phyloP scores from a whole-genome alignment of 2,329 filamentous ascomycete species.

The Nannizzia gypsea region DNA sequence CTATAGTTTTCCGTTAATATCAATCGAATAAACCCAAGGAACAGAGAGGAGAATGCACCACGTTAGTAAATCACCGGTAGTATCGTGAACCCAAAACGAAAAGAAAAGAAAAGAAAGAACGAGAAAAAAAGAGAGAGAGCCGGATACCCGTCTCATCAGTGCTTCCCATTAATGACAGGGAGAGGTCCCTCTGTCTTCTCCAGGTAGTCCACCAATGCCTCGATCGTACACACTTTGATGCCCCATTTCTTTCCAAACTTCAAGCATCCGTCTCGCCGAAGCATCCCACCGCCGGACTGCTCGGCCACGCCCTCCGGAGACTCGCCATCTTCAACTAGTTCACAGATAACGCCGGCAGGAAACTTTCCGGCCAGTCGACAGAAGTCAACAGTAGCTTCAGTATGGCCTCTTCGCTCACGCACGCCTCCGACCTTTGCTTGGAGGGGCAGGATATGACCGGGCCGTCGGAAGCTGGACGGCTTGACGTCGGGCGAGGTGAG shows the following conservation, averaged over 20 bases:
- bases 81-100: not conserved
- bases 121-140: not conserved
- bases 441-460: conserved; percentile 83
- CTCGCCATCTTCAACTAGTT: conserved; percentile 78
- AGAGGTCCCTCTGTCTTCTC: conserved; percentile 56
- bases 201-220: conserved; percentile 69
- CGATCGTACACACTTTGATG: conserved; percentile 89
- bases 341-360: conserved; percentile 72
- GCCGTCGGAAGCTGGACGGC: conserved; percentile 57
- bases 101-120: not conserved
- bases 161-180: conserved; percentile 25
- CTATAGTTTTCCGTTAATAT: not conserved
- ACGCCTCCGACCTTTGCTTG: conserved; percentile 70
- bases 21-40: too few relatives aligned
- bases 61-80: not conserved
- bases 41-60: not conserved
- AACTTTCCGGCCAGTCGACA: conserved; percentile 71
- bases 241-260: conserved; percentile 80
- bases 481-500: conserved; percentile 57
- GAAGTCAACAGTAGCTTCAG: conserved; percentile 85
- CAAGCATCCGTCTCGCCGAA: conserved; percentile 78
- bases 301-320: conserved; percentile 43
- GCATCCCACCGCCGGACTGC: conserved; percentile 56
- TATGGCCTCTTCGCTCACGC: conserved; percentile 68
- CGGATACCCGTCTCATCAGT: conserved; percentile 4